Conservation (phyloP, 306 rosid species). For the Trichosanthes cucumerina region DNA sequence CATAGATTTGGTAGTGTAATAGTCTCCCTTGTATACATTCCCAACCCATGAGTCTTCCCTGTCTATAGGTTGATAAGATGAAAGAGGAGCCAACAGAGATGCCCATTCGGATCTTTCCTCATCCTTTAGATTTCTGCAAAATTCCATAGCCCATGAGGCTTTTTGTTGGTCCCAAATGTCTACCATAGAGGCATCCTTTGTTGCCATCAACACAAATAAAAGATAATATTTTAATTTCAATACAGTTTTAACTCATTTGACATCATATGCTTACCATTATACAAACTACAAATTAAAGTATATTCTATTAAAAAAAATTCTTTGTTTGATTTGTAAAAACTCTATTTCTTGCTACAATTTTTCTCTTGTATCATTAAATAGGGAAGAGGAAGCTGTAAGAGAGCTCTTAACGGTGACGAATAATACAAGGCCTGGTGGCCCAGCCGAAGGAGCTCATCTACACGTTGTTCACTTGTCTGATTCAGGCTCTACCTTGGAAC, state of each 20-base stretch:
- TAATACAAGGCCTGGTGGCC: slow-evolving; percentile 61
- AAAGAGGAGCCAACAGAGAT: neutral
- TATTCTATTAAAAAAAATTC: neutral
- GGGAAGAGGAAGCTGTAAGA: slow-evolving; percentile 88
- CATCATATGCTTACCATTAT: neutral
- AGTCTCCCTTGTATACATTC: neutral
- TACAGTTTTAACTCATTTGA: neutral
- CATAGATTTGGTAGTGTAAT: neutral
- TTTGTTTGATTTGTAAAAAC: neutral
- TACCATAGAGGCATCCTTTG: neutral
- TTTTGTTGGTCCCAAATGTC: neutral
- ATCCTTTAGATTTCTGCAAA: neutral
- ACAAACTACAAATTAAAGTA: neutral
- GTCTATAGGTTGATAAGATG: neutral
- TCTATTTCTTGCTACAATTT: neutral
- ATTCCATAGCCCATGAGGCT: neutral
- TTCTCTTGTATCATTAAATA: slow-evolving; percentile 23
- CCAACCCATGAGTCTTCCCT: neutral
- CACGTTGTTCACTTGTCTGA: slow-evolving; percentile 95
- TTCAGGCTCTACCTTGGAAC: slow-evolving; percentile 62
- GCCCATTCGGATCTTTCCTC: neutral
- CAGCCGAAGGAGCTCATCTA: slow-evolving; percentile 87
- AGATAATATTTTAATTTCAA: neutral
- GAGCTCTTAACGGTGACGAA: slow-evolving; percentile 62
- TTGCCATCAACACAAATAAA: neutral